phyloP scores from a whole-genome alignment of 129 eudicot species.

The Deinandra increscens region DNA sequence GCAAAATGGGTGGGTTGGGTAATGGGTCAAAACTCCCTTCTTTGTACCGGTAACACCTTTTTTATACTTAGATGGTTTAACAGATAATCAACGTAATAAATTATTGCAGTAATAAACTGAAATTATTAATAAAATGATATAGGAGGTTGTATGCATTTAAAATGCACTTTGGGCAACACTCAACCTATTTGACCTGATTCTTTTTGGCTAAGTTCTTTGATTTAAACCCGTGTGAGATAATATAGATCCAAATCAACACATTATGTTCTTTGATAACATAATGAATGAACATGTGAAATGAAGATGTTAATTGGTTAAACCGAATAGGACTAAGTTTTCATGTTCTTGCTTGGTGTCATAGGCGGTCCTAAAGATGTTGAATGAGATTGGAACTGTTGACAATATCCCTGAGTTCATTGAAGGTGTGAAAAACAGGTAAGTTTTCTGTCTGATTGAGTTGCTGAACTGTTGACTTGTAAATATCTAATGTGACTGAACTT shows the following conservation, averaged over 20 bases:
- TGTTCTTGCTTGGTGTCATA: constrained; percentile 20
- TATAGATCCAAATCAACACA: neutral
- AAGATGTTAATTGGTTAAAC: neutral
- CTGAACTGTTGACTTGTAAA: neutral
- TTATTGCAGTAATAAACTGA: neutral
- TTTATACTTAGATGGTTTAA: neutral
- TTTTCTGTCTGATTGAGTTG: neutral
- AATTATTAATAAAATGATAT: neutral
- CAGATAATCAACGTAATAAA: neutral
- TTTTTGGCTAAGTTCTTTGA: neutral
- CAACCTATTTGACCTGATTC: too few species aligned
- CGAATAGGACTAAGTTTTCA: neutral
- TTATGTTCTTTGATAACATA: constrained; percentile 5
- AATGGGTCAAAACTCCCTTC: neutral
- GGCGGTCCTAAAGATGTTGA: constrained; percentile 98
- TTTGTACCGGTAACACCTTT: neutral
- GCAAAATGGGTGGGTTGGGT: neutral
- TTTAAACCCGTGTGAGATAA: neutral
- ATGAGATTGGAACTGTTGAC: constrained; percentile 85
- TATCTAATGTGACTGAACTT: neutral
- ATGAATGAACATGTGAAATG: constrained; percentile 8
- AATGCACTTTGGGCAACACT: neutral
- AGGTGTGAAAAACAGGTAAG: constrained; percentile 93
- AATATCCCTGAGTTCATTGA: constrained; percentile 96
- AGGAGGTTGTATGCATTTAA: neutral